phyloP scores from a whole-genome alignment of 2,329 filamentous ascomycete species.

The Xylaria sp. region DNA sequence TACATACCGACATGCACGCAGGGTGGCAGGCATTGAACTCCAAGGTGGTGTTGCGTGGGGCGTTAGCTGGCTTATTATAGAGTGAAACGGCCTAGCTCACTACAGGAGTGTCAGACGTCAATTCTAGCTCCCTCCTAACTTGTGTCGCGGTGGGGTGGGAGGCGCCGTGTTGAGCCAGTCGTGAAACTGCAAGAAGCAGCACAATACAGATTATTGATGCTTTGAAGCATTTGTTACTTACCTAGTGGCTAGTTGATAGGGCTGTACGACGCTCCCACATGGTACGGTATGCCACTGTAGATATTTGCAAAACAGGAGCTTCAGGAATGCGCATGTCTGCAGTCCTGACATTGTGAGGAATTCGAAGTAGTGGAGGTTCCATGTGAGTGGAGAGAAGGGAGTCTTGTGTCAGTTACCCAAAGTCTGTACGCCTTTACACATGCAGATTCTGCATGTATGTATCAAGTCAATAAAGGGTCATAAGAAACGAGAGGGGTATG shows the following conservation, averaged over 20 bases:
- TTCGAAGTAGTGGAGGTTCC: background rate
- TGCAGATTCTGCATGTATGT: background rate
- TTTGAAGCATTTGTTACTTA: too few species aligned
- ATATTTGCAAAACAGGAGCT: background rate
- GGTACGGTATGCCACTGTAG: background rate
- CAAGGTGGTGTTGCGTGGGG: constrained; percentile 3
- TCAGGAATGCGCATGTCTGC: background rate
- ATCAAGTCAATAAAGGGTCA: background rate
- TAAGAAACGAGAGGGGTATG: background rate
- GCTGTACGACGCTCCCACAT: background rate
- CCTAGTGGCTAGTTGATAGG: background rate
- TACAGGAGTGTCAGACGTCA: constrained; percentile 23
- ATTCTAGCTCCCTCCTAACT: constrained; percentile 7
- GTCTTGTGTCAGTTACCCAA: background rate
- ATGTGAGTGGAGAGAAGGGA: constrained; percentile 1
- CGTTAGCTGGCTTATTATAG: constrained; percentile 25
- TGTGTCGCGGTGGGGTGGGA: constrained; percentile 10
- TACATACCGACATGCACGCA: background rate
- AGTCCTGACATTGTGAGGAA: background rate
- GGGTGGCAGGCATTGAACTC: constrained; percentile 9
- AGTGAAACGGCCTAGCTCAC: constrained; percentile 25
- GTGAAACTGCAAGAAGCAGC: constrained; percentile 6
- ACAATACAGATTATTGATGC: too few species aligned
- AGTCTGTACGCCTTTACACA: too few species aligned
- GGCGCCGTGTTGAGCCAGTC: constrained; percentile 20